Conservation (phyloP, 495 filamentous ascomycete genomes). For the Penicillium riverlandense region DNA sequence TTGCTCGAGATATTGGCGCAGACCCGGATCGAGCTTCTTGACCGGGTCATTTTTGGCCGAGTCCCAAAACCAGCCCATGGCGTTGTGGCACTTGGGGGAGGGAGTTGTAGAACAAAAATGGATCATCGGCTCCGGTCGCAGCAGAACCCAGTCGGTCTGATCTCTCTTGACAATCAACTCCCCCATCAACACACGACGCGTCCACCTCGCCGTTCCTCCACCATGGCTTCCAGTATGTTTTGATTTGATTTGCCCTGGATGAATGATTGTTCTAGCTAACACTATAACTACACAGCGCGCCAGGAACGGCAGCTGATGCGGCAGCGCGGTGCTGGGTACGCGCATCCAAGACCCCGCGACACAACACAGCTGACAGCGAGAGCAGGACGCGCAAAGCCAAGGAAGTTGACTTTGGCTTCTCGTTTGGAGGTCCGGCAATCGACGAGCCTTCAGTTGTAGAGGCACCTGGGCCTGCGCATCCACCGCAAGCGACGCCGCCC, state of each 20-base stretch:
- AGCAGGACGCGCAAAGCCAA: slow-evolving; percentile 40
- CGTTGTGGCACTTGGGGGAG: slow-evolving; percentile 1
- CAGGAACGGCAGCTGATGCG: slow-evolving; percentile 51
- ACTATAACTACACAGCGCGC: slow-evolving; percentile 27
- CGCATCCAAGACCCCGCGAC: slow-evolving; percentile 24
- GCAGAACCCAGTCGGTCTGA: not conserved
- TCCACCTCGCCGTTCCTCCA: slow-evolving; percentile 28
- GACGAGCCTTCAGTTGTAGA: not conserved
- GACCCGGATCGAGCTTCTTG: slow-evolving; percentile 71
- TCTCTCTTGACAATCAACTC: slow-evolving; percentile 9
- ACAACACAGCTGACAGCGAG: slow-evolving; percentile 15
- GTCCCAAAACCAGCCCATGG: slow-evolving; percentile 67
- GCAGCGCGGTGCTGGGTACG: slow-evolving; percentile 53
- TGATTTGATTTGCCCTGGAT: not conserved
- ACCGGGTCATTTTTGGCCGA: slow-evolving; percentile 59
- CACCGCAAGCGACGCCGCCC: slow-evolving; percentile 1
- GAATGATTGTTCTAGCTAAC: no score
- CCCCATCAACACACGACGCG: slow-evolving; percentile 24
- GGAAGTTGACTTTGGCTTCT: slow-evolving; percentile 45
- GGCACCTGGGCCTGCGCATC: no score
- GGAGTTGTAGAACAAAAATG: slow-evolving; percentile 30
- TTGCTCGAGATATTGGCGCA: slow-evolving; percentile 76
- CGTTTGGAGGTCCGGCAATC: slow-evolving; percentile 25
- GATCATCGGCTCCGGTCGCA: slow-evolving; percentile 20
- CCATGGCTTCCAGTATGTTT: slow-evolving; percentile 38